A percentile compares a stretch with the other conserved stretches of the same genome.
These are phyloP conservation scores for Eucalyptus curtisii DNA, from an alignment of 345 rosid species.

Conservation along the genomic window DNA sequence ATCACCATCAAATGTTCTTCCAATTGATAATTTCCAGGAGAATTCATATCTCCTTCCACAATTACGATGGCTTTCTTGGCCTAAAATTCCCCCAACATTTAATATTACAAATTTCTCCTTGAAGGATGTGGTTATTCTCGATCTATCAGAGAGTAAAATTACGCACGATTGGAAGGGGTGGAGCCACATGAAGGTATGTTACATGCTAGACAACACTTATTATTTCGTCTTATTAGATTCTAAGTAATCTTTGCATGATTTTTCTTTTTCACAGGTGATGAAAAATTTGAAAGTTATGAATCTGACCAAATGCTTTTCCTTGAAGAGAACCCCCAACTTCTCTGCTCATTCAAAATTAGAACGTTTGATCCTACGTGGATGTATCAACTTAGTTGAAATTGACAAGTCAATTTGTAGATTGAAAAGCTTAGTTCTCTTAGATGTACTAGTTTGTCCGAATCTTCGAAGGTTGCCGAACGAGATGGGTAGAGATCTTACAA, in stretches of 20 bases:
- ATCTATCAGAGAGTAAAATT: not conserved
- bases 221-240: not conserved
- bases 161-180: not conserved
- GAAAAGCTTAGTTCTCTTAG: not conserved
- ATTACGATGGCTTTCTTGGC: not conserved
- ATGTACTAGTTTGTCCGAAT: fast-evolving
- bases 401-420: not conserved
- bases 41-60: not conserved
- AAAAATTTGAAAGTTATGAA: too few relatives aligned
- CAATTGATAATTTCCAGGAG: too few relatives aligned
- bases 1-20: too few relatives aligned
- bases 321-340: not conserved
- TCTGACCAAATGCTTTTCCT: fast-evolving
- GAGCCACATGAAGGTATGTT: not conserved
- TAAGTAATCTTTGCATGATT: not conserved
- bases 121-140: not conserved
- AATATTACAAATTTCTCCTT: not conserved
- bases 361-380: fast-evolving
- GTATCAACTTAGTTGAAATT: not conserved
- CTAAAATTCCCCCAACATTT: not conserved
- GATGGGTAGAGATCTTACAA: not conserved
- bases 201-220: not conserved
- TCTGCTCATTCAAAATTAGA: not conserved
- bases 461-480: not conserved
- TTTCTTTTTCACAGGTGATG: not conserved